phyloP scores from a whole-genome alignment of 164 flowering plant genomes.

The Warburgia ugandensis region DNA sequence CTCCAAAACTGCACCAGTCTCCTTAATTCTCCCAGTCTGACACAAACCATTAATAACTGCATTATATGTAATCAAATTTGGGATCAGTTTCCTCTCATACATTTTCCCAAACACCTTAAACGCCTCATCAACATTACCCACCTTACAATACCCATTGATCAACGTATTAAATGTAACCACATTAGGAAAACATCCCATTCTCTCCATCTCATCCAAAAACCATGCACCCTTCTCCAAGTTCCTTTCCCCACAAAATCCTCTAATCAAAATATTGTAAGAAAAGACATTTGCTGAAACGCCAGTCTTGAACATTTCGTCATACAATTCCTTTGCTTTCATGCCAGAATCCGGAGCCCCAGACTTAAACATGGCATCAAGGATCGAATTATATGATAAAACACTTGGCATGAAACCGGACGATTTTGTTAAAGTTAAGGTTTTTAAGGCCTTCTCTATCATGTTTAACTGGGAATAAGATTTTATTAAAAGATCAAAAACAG shows the following conservation, averaged over 20 bases:
- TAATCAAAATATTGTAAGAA: conserved; percentile 65
- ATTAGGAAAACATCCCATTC: conserved; percentile 63
- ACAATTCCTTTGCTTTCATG: conserved; percentile 42
- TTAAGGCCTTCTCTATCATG: conserved; percentile 40
- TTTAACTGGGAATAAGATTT: conserved; percentile 52
- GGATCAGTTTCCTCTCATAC: conserved; percentile 40
- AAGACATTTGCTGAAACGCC: conserved; percentile 65
- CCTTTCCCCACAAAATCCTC: conserved; percentile 50
- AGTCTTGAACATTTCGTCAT: conserved; percentile 38
- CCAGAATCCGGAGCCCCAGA: conserved; percentile 14
- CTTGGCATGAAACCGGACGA: conserved; percentile 68
- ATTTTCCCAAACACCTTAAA: conserved; percentile 30
- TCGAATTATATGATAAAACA: conserved; percentile 66
- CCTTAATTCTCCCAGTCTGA: conserved; percentile 56
- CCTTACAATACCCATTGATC: conserved; percentile 57
- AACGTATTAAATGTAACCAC: conserved; percentile 79
- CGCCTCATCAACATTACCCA: conserved; percentile 42
- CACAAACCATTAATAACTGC: conserved; percentile 71
- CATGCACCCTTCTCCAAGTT: conserved; percentile 49
- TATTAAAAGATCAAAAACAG: conserved; percentile 67
- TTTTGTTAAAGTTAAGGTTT: conserved; percentile 41
- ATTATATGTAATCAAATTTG: conserved; percentile 74
- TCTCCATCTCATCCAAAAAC: conserved; percentile 54
- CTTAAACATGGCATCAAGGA: conserved; percentile 53
- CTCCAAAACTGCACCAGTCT: conserved; percentile 37